Evolutionary conservation across 2,329 filamentous ascomycete genomes (phyloP).

Genomic region (Clarireedia homoeocarpa): DNA sequence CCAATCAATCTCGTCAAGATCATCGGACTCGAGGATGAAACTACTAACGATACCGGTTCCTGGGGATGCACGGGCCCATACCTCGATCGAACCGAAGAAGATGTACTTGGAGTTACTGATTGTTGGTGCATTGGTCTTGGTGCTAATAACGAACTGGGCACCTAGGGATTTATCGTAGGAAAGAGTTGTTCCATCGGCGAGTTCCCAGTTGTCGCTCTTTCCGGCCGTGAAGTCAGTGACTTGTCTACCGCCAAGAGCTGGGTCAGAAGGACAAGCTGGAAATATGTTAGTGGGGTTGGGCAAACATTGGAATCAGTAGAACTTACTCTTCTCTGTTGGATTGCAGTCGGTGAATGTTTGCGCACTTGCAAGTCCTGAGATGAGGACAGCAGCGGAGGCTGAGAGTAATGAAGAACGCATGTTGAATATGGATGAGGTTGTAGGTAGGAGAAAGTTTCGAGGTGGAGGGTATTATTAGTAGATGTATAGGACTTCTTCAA

Average conservation of each 20-base stretch:
- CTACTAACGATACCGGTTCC: conserved; percentile 43
- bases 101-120: conserved; percentile 40
- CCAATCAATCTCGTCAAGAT: conserved; percentile 48
- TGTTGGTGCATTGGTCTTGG: conserved; percentile 40
- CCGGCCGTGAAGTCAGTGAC: conserved; percentile 37
- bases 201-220: conserved; percentile 44
- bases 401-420: conserved; percentile 21
- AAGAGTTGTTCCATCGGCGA: conserved; percentile 40
- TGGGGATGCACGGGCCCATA: conserved; percentile 38
- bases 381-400: conserved; percentile 9
- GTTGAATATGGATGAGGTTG: conserved; percentile 2
- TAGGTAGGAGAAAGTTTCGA: not conserved
- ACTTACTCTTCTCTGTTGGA: conserved; percentile 8
- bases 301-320: not conserved
- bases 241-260: conserved; percentile 33
- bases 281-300: conserved; percentile 15
- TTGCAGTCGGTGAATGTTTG: conserved; percentile 12
- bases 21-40: conserved; percentile 42
- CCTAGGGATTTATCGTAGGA: conserved; percentile 34
- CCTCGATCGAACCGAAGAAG: conserved; percentile 43
- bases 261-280: conserved; percentile 35
- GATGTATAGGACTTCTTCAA: not conserved
- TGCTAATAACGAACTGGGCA: conserved; percentile 41
- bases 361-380: conserved; percentile 8
- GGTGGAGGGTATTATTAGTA: not conserved